Conservation (phyloP, 2,329 filamentous ascomycete genomes). For the Pestalotiopsis sp. region DNA sequence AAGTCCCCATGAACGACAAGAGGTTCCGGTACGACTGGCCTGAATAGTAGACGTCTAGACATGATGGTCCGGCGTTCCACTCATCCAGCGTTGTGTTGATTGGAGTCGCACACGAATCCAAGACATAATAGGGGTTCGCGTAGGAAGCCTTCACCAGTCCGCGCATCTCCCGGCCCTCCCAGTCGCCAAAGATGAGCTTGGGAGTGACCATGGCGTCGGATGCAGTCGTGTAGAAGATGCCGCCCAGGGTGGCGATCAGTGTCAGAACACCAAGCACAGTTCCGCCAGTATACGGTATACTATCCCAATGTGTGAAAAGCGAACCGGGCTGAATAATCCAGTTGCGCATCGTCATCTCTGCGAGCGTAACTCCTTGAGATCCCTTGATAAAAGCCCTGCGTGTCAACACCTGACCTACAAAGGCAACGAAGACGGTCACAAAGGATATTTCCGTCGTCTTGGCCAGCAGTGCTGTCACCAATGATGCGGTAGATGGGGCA, state of each 20-base stretch:
- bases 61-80: constrained; percentile 51
- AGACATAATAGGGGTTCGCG: constrained; percentile 62
- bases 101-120: constrained; percentile 62
- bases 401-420: constrained; percentile 75
- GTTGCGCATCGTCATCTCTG: constrained; percentile 76
- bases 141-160: constrained; percentile 65
- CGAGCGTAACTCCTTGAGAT: constrained; percentile 69
- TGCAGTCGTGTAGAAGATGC: constrained; percentile 76
- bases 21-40: constrained; percentile 74
- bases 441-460: constrained; percentile 81
- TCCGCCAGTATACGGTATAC: constrained; percentile 63
- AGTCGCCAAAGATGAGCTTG: constrained; percentile 63
- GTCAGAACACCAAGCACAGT: constrained; percentile 68
- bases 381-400: constrained; percentile 65
- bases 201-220: constrained; percentile 76
- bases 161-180: constrained; percentile 50
- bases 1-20: constrained; percentile 60
- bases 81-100: constrained; percentile 48
- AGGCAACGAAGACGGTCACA: constrained; percentile 75
- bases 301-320: constrained; percentile 70
- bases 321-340: constrained; percentile 76
- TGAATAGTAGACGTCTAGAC: constrained; percentile 70
- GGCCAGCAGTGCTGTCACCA: constrained; percentile 70
- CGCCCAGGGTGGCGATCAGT: constrained; percentile 65
- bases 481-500: constrained; percentile 64